phyloP scores from a whole-genome alignment of 441 rosid genomes.

The Manihot esculenta region DNA sequence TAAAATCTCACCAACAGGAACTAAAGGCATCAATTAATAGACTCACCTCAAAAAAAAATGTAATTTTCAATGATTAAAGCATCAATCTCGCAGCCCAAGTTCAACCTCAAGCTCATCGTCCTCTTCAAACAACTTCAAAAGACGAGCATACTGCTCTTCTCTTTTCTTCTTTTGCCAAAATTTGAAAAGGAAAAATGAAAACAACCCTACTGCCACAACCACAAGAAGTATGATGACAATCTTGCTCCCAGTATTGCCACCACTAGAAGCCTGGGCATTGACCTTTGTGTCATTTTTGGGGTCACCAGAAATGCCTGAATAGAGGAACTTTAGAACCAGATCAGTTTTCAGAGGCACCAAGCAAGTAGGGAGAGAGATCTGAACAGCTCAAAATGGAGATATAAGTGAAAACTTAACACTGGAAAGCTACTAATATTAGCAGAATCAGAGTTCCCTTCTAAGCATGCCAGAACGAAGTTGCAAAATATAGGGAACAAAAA shows the following conservation, averaged over 20 bases:
- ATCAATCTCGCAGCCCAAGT: conserved; percentile 88
- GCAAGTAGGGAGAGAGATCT: background rate
- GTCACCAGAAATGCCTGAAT: conserved; percentile 58
- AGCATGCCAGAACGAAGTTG: background rate
- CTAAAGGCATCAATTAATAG: background rate
- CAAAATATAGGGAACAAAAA: no score
- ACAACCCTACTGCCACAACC: conserved; percentile 49
- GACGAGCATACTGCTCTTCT: conserved; percentile 93
- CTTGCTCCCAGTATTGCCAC: conserved; percentile 45
- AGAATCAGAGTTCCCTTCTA: background rate
- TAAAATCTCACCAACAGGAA: conserved; percentile 1
- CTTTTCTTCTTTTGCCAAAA: conserved; percentile 96
- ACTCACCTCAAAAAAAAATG: conserved; percentile 29
- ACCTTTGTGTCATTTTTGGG: conserved; percentile 41
- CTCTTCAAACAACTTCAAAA: conserved; percentile 94
- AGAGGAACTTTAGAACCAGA: background rate
- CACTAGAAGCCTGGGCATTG: conserved; percentile 42
- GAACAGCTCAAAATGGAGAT: background rate
- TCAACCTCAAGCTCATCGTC: conserved; percentile 98
- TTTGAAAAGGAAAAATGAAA: conserved; percentile 70
- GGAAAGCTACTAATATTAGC: background rate
- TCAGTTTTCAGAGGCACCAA: background rate
- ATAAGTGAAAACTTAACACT: no score
- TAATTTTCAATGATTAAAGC: conserved; percentile 10
- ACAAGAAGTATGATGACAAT: conserved; percentile 49